phyloP scores from a whole-genome alignment of 345 rosid species.

The Clausena lansium region DNA sequence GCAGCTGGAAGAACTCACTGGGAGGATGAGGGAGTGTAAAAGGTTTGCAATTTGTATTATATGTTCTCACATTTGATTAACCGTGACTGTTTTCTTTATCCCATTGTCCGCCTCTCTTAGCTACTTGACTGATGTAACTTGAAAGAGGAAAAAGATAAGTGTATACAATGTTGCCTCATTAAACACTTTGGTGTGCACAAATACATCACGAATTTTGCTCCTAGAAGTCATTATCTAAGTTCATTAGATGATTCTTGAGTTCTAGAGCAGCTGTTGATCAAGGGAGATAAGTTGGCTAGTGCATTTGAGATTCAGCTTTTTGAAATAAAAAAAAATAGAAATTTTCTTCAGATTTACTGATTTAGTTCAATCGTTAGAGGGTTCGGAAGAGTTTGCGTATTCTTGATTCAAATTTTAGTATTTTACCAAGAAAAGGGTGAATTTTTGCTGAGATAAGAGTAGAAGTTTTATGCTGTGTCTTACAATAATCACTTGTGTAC shows the following conservation, averaged over 20 bases:
- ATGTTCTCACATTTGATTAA: not conserved
- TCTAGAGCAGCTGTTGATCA: not conserved
- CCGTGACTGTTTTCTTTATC: not conserved
- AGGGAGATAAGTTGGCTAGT: not conserved
- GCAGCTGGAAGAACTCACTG: slow-evolving; percentile 95
- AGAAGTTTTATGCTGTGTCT: not conserved
- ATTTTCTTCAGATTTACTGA: not conserved
- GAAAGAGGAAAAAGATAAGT: not conserved
- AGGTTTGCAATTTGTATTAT: slow-evolving; percentile 35
- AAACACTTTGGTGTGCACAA: not conserved
- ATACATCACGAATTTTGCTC: not conserved
- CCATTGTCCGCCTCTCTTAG: not conserved
- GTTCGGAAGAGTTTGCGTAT: not conserved
- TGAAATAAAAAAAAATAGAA: no score
- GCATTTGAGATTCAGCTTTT: not conserved
- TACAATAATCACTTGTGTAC: not conserved
- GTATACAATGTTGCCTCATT: not conserved
- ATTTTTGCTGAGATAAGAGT: not conserved
- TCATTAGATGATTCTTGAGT: not conserved
- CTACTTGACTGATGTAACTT: not conserved
- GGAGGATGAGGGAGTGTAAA: slow-evolving; percentile 96
- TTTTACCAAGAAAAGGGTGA: not conserved
- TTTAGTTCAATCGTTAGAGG: not conserved
- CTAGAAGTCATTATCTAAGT: not conserved
- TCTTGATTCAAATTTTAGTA: not conserved